phyloP scores from a whole-genome alignment of 352 stramenopile genomes.

The Phytophthora citricola region DNA sequence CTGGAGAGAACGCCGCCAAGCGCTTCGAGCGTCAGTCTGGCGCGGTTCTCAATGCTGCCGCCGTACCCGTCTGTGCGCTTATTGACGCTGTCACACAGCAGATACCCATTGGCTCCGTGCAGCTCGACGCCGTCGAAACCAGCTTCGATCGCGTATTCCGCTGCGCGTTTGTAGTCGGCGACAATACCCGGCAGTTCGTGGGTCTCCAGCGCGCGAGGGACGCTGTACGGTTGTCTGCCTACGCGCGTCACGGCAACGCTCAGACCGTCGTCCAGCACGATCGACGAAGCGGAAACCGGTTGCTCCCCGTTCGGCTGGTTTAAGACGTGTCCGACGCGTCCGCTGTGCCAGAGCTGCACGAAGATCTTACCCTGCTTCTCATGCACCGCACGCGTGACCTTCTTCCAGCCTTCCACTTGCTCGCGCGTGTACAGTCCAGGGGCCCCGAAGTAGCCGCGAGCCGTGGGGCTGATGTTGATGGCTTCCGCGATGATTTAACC shows the following conservation, averaged over 20 bases:
- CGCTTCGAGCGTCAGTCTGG: conserved; percentile 64
- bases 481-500: conserved; percentile 69
- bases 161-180: conserved; percentile 30
- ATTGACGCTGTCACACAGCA: conserved; percentile 35
- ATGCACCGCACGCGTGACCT: conserved; percentile 74
- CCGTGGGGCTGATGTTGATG: conserved; percentile 54
- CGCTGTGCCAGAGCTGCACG: conserved; percentile 88
- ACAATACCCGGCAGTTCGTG: conserved; percentile 73
- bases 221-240: conserved; percentile 41
- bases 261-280: conserved; percentile 19
- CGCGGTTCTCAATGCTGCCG: conserved; percentile 81
- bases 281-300: conserved; percentile 53
- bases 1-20: conserved; percentile 50
- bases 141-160: conserved; percentile 27
- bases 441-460: conserved; percentile 46
- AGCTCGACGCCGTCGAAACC: conserved; percentile 41
- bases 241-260: conserved; percentile 38
- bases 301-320: conserved; percentile 61
- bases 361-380: conserved; percentile 79
- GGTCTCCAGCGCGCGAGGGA: conserved; percentile 60
- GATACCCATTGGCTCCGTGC: conserved; percentile 37
- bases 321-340: conserved; percentile 65
- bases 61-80: conserved; percentile 45
- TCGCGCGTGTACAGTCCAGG: conserved; percentile 57
- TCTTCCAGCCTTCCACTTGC: conserved; percentile 66